Evolutionary conservation across 805 yeast species (phyloP).

Genomic region (Jamesozyma piceae): DNA sequence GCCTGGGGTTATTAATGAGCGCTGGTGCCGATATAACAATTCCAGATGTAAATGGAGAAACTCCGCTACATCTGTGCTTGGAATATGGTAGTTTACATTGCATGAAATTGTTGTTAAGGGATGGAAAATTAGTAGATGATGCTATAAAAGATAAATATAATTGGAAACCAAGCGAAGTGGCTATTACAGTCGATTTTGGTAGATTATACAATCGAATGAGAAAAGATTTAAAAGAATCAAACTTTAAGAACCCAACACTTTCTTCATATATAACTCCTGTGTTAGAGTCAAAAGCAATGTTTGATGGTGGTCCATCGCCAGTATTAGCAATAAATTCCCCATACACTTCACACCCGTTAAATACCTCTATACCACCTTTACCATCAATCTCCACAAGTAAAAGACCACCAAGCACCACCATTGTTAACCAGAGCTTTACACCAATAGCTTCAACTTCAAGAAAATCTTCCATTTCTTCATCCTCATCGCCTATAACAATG

Average conservation of each 20-base stretch:
- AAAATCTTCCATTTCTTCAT: constrained; percentile 3
- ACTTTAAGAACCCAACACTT: constrained; percentile 12
- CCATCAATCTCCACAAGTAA: constrained; percentile 21
- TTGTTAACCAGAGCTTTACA: constrained; percentile 12
- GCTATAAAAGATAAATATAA: constrained; percentile 45
- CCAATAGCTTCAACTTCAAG: constrained; percentile 6
- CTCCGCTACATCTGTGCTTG: constrained; percentile 78
- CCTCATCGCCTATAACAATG: not conserved
- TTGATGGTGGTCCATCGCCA: constrained; percentile 27
- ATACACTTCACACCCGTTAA: constrained; percentile 9
- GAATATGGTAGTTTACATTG: constrained; percentile 57
- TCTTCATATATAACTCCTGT: constrained; percentile 23
- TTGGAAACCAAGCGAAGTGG: constrained; percentile 56
- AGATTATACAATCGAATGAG: constrained; percentile 31
- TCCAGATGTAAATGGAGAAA: constrained; percentile 66
- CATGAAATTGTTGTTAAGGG: constrained; percentile 40
- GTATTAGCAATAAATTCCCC: constrained; percentile 20
- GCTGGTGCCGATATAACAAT: constrained; percentile 70
- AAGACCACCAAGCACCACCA: constrained; percentile 18
- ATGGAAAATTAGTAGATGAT: constrained; percentile 37
- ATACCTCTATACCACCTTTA: constrained; percentile 10
- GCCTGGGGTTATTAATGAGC: constrained; percentile 55
- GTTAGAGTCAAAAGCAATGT: constrained; percentile 16
- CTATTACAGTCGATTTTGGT: constrained; percentile 44
- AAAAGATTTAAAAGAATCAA: constrained; percentile 14